Evolutionary conservation across 192 early-diverging fungal species (phyloP), one percentile per base, ranked within the genome.

Genomic region (Backusella tarrabulga): DNA sequence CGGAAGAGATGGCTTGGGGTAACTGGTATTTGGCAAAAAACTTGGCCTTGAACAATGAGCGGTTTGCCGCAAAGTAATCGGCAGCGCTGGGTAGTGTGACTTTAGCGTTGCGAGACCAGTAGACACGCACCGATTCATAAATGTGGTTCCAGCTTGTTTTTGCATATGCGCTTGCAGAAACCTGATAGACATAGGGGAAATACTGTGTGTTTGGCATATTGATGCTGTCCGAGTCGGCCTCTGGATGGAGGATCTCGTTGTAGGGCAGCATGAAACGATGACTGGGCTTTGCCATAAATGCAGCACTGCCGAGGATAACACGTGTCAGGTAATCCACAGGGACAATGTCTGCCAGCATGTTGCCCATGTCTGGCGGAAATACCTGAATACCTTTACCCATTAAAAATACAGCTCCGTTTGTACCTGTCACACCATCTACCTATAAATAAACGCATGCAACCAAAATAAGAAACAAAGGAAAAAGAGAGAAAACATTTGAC

Each of bases 341-440:
- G 12, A 84, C 76, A 52, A 84, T 80, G 40, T 84, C 83, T 34
- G 83, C 83, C 6, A 56, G 29, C 17, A 50, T 36, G 23, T 80
- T 70, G 2, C 79, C 76, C 67, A 74, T 74, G 32, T 76, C 76
- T 6, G 78, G 73, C 11, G 74, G 79, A 46, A 84, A 72, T 1
- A 68, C 68, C 44, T 77, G 78, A 35, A 78, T 74, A 6, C 83
- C 83, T n/a, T 76, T 72, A 11, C 83, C 83, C 34, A 76, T 78
- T 40, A 84, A 71, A 19, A 78, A 75, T 3, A 84, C 42, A 2
- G 67, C 42, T 15, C 70, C 77, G 69, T 80, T 76, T 26, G 76
- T 75, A 69, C 82, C 82, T 6, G 82, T 77, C 29, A 83, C 72
- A 21, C 82, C 82, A 77, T 83, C 82, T 4, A 78, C 76, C 79